Evolutionary conservation across 495 filamentous ascomycete genomes (phyloP), one percentile per base, ranked within the genome.

Genomic region (Penicillium longicatenatum): DNA sequence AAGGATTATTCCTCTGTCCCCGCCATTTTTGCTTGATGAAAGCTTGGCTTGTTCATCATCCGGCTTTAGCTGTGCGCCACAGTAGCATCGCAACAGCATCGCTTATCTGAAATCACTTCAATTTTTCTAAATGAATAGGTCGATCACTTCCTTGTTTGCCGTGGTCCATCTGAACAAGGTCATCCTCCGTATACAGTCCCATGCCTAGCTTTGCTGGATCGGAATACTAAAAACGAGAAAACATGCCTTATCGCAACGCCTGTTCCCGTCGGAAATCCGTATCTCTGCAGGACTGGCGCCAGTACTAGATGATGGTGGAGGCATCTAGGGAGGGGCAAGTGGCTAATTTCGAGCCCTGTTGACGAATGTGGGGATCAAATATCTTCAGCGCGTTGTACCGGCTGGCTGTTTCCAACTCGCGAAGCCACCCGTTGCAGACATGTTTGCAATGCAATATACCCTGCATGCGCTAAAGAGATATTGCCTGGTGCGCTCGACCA

Each of bases 71-170:
- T 51, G 10, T n/a, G 43, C 58, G 62, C 58, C 62, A 64, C 62
- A 53, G 62, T 64, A 52, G 52, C 52, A 64, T 64, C 42, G 62
- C 47, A 55, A 31, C 43, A n/a, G 26, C 26, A n/a, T 52, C 41
- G 46, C 58, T 49, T 64, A 64, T 64, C 54, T 50, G 39, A 39
- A 11, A 52, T 35, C n/a, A 46, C 17, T 41, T n/a, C 21, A 24
- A 19, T 24, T 12, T n/a, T 56, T 29, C 20, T 29, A 19, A 19
- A 10, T 26, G 45, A 10, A 17, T 30, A 39, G 26, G 59, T 17
- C 55, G 60, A 62, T 62, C 60, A 17, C 47, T 62, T 11, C 57
- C 61, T 39, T 41, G 42, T 57, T 57, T n/a, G 45, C 30, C 4
- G 7, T 30, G 41, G 44, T 22, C 26, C 33, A 60, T 55, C 39